Conservation (phyloP, 352 stramenopile species). For the Pythium aquatile region DNA sequence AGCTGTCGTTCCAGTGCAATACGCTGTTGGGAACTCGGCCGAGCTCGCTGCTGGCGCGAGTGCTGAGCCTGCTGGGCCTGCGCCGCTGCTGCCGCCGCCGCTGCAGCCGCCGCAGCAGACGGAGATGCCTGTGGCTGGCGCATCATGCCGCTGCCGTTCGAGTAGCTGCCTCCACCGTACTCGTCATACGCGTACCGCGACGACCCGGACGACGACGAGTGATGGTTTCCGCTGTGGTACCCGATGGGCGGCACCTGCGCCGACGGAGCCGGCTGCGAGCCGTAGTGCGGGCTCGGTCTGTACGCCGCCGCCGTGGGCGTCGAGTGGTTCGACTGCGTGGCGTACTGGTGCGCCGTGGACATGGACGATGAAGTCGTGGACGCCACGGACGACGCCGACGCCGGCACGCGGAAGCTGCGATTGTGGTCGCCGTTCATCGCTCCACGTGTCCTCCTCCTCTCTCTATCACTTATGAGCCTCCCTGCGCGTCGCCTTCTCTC, state of each 20-base stretch:
- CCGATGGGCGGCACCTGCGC: constrained; percentile 5
- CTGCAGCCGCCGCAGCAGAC: constrained; percentile 7
- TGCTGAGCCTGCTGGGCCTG: constrained; percentile 10
- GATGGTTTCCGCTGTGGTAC: constrained; percentile 3
- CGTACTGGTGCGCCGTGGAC: not conserved
- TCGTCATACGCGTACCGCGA: constrained; percentile 8
- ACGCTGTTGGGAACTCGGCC: constrained; percentile 16
- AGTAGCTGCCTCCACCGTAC: constrained; percentile 8
- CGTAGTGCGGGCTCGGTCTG: constrained; percentile 15
- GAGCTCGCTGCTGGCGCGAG: constrained; percentile 10
- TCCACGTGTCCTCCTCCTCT: not conserved
- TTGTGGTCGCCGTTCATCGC: constrained; percentile 19
- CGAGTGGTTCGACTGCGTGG: constrained; percentile 4
- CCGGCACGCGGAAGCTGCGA: constrained; percentile 20
- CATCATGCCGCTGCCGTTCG: constrained; percentile 8
- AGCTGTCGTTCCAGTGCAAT: constrained; percentile 5
- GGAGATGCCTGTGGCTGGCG: constrained; percentile 11
- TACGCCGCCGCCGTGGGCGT: constrained; percentile 13
- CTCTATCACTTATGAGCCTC: not conserved
- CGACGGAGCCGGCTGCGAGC: constrained; percentile 3
- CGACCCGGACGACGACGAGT: not conserved
- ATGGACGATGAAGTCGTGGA: constrained; percentile 2
- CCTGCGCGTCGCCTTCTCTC: not conserved
- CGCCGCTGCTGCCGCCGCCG: constrained; percentile 7
- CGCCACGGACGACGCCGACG: constrained; percentile 4